Evolutionary conservation across 2,329 filamentous ascomycete genomes (phyloP).

Genomic region (Allantophomopsis cytisporea): DNA sequence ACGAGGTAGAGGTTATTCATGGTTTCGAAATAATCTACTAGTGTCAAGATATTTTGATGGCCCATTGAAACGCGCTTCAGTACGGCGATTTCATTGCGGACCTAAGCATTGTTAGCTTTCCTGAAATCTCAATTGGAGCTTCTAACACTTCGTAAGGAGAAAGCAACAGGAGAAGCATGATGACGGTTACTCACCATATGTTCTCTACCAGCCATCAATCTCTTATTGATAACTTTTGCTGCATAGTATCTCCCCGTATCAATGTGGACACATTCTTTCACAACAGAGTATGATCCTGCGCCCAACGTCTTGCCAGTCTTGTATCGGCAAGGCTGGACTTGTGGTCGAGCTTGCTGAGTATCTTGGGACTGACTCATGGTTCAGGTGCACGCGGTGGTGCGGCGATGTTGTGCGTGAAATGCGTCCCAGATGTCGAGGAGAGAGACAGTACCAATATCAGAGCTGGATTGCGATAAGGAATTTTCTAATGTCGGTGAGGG

Average conservation of each 20-base stretch:
- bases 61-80: slow-evolving; percentile 98
- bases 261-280: slow-evolving; percentile 98
- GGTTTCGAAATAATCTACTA: slow-evolving; percentile 98
- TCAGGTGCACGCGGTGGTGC: neutral
- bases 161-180: too few relatives aligned
- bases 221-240: slow-evolving; percentile 98
- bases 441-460: too few relatives aligned
- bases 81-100: slow-evolving; percentile 95
- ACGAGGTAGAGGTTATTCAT: slow-evolving; percentile 99
- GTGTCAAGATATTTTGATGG: slow-evolving; percentile 91
- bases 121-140: too few relatives aligned
- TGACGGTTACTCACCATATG: slow-evolving; percentile 62
- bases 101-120: slow-evolving; percentile 32
- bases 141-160: too few relatives aligned
- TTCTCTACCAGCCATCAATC: slow-evolving; percentile 91
- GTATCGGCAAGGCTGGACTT: slow-evolving; percentile 91
- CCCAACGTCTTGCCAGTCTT: slow-evolving; percentile 97
- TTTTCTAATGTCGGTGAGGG: too few relatives aligned
- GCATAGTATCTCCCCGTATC: slow-evolving; percentile 97
- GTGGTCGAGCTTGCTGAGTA: slow-evolving; percentile 23
- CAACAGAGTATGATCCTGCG: slow-evolving; percentile 92
- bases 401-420: neutral
- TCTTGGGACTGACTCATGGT: neutral
- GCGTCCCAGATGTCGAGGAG: too few relatives aligned
- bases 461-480: too few relatives aligned